Conservation (phyloP, 495 filamentous ascomycete genomes). For the Podospora pseudocomata region DNA sequence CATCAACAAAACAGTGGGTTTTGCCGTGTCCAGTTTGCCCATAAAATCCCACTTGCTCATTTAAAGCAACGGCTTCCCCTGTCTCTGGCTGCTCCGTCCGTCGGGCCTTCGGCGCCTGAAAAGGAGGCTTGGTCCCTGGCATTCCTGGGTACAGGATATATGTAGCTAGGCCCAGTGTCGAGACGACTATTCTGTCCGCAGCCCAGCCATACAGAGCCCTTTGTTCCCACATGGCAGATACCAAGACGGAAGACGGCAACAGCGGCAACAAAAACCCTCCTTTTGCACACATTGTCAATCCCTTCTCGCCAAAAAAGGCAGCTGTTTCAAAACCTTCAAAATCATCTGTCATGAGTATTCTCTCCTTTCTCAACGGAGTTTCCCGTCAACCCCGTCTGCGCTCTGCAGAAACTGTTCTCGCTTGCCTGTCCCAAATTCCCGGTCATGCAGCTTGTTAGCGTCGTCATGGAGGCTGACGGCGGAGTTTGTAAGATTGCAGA, state of each 20-base stretch:
- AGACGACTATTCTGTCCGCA: too few species aligned
- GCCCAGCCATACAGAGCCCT: too few species aligned
- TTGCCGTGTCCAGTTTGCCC: too few species aligned
- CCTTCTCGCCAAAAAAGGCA: background rate
- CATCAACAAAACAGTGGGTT: background rate
- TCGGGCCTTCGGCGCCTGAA: slow-evolving; percentile 10
- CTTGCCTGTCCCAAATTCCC: background rate
- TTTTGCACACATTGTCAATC: background rate
- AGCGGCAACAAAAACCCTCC: background rate
- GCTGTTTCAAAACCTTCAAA: background rate
- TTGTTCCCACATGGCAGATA: background rate
- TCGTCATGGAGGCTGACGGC: background rate
- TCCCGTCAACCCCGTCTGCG: background rate
- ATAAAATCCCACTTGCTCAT: slow-evolving; percentile 5
- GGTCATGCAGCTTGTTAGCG: background rate
- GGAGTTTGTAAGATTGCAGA: background rate
- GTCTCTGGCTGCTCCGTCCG: background rate
- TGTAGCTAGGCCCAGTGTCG: too few species aligned
- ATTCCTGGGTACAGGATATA: too few species aligned
- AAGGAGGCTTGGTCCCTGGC: slow-evolving; percentile 9
- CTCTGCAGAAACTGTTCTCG: background rate
- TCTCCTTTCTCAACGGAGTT: background rate
- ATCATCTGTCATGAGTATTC: too few species aligned
- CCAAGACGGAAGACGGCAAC: slow-evolving; percentile 4
- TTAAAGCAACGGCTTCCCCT: slow-evolving; percentile 12